These are phyloP conservation scores for Lanzia echinophila DNA, from an alignment of 2,329 filamentous ascomycete species.

Conservation along the genomic window DNA sequence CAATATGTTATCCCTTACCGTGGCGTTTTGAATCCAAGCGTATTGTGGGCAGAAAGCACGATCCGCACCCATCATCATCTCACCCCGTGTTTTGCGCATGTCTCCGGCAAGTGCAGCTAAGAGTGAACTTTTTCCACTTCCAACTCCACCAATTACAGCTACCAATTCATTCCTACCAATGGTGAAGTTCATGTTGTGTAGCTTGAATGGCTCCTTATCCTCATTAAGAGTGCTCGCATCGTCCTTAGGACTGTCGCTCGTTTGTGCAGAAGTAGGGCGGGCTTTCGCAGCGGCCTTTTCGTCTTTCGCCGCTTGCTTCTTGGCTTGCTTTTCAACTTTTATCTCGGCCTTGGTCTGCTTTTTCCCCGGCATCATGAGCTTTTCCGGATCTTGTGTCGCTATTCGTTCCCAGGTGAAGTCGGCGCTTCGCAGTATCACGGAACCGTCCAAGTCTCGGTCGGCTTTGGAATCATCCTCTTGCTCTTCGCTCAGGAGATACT, in stretches of 20 bases:
- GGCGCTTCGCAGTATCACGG: slow-evolving; percentile 65
- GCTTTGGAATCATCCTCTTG: slow-evolving; percentile 60
- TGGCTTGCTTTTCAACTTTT: slow-evolving; percentile 34
- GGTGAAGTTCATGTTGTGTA: slow-evolving; percentile 60
- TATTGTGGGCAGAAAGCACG: slow-evolving; percentile 93
- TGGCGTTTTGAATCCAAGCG: slow-evolving; percentile 94
- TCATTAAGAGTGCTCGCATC: slow-evolving; percentile 51
- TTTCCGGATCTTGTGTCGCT: slow-evolving; percentile 47
- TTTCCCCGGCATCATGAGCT: slow-evolving; percentile 41
- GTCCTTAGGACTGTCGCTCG: slow-evolving; percentile 39
- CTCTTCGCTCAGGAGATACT: slow-evolving; percentile 84
- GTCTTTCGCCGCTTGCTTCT: slow-evolving; percentile 37
- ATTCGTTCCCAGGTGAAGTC: slow-evolving; percentile 83
- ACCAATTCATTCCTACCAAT: slow-evolving; percentile 70
- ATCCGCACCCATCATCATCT: slow-evolving; percentile 68
- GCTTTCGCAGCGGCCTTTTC: slow-evolving; percentile 28
- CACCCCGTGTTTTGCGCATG: slow-evolving; percentile 76
- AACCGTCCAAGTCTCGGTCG: slow-evolving; percentile 53
- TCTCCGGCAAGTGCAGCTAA: slow-evolving; percentile 86
- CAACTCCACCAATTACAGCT: slow-evolving; percentile 83
- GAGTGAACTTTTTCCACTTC: slow-evolving; percentile 84
- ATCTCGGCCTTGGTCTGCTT: slow-evolving; percentile 43
- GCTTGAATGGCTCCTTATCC: slow-evolving; percentile 58
- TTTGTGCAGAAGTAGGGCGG: slow-evolving; percentile 33
- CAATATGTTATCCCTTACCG: slow-evolving; percentile 79